phyloP scores from a whole-genome alignment of 495 filamentous ascomycete species.

The Podospora tetraspora region DNA sequence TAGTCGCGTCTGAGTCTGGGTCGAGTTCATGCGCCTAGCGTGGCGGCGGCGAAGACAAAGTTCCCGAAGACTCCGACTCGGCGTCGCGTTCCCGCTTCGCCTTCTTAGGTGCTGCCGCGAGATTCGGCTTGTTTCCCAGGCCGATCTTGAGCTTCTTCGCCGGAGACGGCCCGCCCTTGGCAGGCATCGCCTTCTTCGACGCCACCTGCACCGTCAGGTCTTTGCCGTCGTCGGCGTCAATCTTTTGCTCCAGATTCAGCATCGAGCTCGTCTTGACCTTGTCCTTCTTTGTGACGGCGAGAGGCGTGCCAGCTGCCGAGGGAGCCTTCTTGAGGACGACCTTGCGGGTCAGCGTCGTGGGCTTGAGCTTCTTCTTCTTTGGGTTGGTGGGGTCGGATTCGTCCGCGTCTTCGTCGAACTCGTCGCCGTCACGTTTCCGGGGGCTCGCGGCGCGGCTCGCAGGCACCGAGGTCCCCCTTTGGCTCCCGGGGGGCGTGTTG shows the following conservation, averaged over 20 bases:
- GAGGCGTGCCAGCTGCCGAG: conserved; percentile 15
- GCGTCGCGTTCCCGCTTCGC: conserved; percentile 38
- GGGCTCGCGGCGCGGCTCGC: conserved; percentile 43
- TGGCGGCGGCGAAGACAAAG: conserved; percentile 44
- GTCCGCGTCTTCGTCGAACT: conserved; percentile 47
- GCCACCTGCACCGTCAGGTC: conserved; percentile 40
- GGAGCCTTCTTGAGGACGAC: conserved; percentile 43
- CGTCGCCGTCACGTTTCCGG: conserved; percentile 47
- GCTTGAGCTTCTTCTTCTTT: conserved; percentile 50
- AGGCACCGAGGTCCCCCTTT: conserved; percentile 56
- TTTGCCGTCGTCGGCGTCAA: conserved; percentile 34
- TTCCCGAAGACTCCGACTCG: conserved; percentile 48
- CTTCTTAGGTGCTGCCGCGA: conserved; percentile 37
- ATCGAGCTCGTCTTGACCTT: conserved; percentile 40
- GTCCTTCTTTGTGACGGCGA: conserved; percentile 37
- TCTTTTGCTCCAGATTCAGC: conserved; percentile 39
- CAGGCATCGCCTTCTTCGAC: conserved; percentile 36
- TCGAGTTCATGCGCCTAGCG: conserved; percentile 1
- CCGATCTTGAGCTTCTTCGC: conserved; percentile 45
- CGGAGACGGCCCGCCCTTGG: conserved; percentile 30
- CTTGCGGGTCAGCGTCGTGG: conserved; percentile 38
- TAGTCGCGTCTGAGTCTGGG: neutral
- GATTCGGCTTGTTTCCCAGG: conserved; percentile 30
- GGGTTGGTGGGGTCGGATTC: conserved; percentile 43
- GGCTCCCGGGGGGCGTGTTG: conserved; percentile 52